Evolutionary conservation across 1,284 basidiomycete genomes (phyloP).

Genomic region (Trametes hirsuta): DNA sequence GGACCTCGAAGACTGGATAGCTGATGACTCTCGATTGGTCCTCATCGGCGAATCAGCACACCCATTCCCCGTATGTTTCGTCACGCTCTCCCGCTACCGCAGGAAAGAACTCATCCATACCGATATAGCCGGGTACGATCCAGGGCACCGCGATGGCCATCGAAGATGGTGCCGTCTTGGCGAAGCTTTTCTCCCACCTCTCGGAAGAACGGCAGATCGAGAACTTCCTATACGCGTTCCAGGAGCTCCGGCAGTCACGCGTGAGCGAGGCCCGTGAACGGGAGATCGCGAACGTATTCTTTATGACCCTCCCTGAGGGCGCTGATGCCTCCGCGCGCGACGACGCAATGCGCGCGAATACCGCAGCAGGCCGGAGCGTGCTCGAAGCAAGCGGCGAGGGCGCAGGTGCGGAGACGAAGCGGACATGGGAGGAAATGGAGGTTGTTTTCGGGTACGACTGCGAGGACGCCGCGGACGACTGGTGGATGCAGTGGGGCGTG

Average conservation of each 20-base stretch:
- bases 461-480: constrained; percentile 42
- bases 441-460: constrained; percentile 40
- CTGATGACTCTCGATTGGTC: constrained; percentile 26
- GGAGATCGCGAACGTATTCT: constrained; percentile 21
- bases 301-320: constrained; percentile 22
- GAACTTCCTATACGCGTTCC: constrained; percentile 54
- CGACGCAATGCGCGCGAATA: constrained; percentile 11
- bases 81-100: too few species aligned
- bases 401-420: constrained; percentile 7
- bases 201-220: constrained; percentile 50
- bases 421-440: constrained; percentile 32
- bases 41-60: constrained; percentile 48
- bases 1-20: constrained; percentile 35
- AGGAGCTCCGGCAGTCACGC: constrained; percentile 46
- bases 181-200: constrained; percentile 60
- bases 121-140: constrained; percentile 37
- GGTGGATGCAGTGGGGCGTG: constrained; percentile 42
- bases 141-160: constrained; percentile 45
- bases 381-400: constrained; percentile 25
- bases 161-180: constrained; percentile 62
- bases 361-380: constrained; percentile 15
- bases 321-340: constrained; percentile 17
- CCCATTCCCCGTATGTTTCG: constrained; percentile 49
- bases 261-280: constrained; percentile 19
- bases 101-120: not conserved